Base-by-base conservation (phyloP, 495 filamentous ascomycete genomes). In the Aspergillus funiculosus region DNA sequence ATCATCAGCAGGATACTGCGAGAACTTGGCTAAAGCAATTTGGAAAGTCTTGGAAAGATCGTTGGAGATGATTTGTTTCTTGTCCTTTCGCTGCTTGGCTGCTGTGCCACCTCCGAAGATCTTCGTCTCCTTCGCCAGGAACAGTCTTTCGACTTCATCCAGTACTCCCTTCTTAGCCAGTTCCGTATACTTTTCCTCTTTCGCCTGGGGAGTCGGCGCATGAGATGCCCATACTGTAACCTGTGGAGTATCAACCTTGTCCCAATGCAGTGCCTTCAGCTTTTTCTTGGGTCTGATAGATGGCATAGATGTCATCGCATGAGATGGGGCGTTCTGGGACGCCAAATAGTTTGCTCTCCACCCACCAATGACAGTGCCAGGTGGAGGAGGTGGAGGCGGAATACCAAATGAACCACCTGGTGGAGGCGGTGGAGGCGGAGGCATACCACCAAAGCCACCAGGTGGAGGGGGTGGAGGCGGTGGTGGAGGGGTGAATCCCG, bases 251-350 rank as follows among this genome's bases (percentile, higher is more conserved):
- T 98, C 92, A 27, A 98, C 86, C 68, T 98, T 98, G 60, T 98
- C 92, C 92, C 92, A 98, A 71, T 98, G 92, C 50, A 98, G 77
- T 26, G 92, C 90, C 78, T 98, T 98, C 57, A 98, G 86, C 68
- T 97, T 98, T 81, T 94, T 96, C 77, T 95, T 97, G 24, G 94
- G 90, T 53, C 91, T 75, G 19, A 86, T 86, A 52, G 86, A 85
- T 21, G 88, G 78, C 58, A 87, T 71, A 30, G 76, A 69, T 34
- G 80, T 68, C 9, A 67, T 68, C 17, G 73, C 60, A 21, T 60
- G 58, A 40, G 67, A 57, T 20, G 62, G 52, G 26, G 64, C 64
- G 22, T 57, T 43, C 34, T 68, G 72, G 30, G 79, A 72, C 51
- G 64, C 60, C 59, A 75, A 55, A 40, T 71, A 77, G 20, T 67